Base-by-base conservation (phyloP, 352 stramenopile genomes). In the Phytophthora europaea region DNA sequence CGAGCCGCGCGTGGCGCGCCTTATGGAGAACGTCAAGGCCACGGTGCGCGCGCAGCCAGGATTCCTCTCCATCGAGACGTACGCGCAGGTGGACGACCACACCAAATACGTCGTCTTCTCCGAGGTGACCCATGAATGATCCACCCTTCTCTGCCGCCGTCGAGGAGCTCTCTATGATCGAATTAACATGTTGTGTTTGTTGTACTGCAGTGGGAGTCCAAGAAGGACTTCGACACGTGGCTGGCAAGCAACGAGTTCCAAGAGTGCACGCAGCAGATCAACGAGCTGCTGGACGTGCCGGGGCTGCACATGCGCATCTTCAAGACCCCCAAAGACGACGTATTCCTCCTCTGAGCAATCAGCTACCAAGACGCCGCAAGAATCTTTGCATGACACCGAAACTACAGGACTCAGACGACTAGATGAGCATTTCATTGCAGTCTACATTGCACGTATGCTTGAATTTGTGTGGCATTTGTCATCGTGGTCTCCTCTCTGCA, bases 61-160 rank as follows among this genome's bases (percentile, higher is more conserved):
- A 0, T 75, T 94, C 31, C 68, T 97, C 60, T 89, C 84, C 8
- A 86, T 97, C 65, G 85, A 91, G 65, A 97, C 90, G 2, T 92
- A 89, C 78, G 82, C 69, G 57, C 86, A 95, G 64, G 65, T 91
- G 65, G 86, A 94, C 72, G 82, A 94, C 62, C 73, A 88, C 69
- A 89, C 92, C 66, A 97, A 97, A 77, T 97, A 95, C 77, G 83
- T 97, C 61, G 90, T 97, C 58, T 93, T 97, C 77, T 95, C 90
- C 53, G 86, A 97, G 87, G 87, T 94, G 16, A 45, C 12, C 26
- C 26, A 31, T 31, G 26, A 31, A 7, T 31, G 6, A n/a, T 16
- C n/a, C 12, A 18, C 16, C 36, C 15, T 45, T n/a, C 12, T 40
- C 34, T 13, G 34, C 34, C 34, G 34, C 34, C 34, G 6, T 40